Percentiles rank a stretch among this genome's conserved stretches.
These are phyloP conservation scores for Phalaenopsis equestris DNA, from an alignment of 106 monocot species.

Conservation along the genomic window DNA sequence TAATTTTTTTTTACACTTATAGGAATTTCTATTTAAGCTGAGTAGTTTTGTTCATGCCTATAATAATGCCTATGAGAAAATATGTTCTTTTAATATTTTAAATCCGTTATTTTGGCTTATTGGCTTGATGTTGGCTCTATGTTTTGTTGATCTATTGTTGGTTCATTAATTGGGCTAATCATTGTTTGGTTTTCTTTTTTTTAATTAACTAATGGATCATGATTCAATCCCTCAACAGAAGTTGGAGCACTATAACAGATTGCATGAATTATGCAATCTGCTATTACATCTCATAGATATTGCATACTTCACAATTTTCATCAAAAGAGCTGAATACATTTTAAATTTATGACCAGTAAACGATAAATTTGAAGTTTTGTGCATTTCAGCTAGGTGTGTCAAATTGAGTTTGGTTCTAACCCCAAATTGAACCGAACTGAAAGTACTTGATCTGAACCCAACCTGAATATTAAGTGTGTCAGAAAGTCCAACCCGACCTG, in stretches of 20 bases:
- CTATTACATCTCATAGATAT: neutral
- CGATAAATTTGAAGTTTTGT: neutral
- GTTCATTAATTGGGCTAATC: neutral
- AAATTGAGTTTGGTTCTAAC: no score
- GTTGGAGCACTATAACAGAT: neutral
- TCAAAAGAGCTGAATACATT: neutral
- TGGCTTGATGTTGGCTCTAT: neutral
- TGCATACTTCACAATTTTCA: neutral
- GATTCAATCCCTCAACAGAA: neutral
- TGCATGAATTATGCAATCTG: neutral
- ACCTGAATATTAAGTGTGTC: no score
- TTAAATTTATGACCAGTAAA: neutral
- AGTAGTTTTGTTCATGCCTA: neutral
- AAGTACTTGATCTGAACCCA: no score
- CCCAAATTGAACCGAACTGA: no score
- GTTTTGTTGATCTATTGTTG: neutral
- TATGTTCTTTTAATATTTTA: neutral
- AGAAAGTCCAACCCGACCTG: no score
- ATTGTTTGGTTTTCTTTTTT: neutral
- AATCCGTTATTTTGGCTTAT: no score
- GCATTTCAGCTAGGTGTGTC: neutral
- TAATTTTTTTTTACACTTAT: no score
- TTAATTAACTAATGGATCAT: neutral
- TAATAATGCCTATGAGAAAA: neutral
- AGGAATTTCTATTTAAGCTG: neutral